These are phyloP conservation scores for Mychonastes homosphaera DNA, from an alignment of 139 green algal species.

Conservation along the genomic window DNA sequence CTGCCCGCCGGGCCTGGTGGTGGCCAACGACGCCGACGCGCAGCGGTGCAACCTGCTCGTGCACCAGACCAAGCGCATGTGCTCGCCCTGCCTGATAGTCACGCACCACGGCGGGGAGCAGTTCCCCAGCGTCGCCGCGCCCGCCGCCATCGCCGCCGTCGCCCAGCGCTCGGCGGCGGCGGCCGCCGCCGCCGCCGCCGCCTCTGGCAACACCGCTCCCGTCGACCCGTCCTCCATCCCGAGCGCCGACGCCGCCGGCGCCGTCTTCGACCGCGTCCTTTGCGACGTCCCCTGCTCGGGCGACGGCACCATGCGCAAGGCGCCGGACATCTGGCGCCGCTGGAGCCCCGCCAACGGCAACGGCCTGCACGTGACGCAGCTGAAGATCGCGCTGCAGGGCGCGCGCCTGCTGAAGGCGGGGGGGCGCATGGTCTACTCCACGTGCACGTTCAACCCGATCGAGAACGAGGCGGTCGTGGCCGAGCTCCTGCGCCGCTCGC, in stretches of 20 bases:
- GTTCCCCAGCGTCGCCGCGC: conserved; percentile 57
- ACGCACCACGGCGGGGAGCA: conserved; percentile 86
- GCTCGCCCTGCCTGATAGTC: conserved; percentile 76
- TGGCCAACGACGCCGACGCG: conserved; percentile 93
- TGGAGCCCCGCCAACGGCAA: conserved; percentile 71
- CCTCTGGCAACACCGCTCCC: neutral
- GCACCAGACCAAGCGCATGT: conserved; percentile 93
- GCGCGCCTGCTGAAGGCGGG: conserved; percentile 66
- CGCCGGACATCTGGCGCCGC: conserved; percentile 89
- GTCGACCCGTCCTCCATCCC: too few relatives aligned
- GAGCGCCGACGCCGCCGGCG: neutral
- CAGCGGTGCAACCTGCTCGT: conserved; percentile 94
- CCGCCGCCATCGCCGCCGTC: neutral
- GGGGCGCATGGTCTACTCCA: conserved; percentile 94
- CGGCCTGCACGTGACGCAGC: conserved; percentile 83
- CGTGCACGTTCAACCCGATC: conserved; percentile 96
- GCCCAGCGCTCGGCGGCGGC: neutral
- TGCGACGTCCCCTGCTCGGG: conserved; percentile 94
- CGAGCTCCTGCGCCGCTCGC: conserved; percentile 45
- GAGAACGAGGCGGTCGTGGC: conserved; percentile 98
- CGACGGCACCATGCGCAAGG: conserved; percentile 96
- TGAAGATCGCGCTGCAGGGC: conserved; percentile 75
- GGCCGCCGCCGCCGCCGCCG: neutral
- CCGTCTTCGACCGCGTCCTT: conserved; percentile 82
- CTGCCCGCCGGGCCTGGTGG: conserved; percentile 60